Evolutionary conservation across 1,139 yeast genomes (phyloP).

Genomic region (Sugiyamaella novakii): DNA sequence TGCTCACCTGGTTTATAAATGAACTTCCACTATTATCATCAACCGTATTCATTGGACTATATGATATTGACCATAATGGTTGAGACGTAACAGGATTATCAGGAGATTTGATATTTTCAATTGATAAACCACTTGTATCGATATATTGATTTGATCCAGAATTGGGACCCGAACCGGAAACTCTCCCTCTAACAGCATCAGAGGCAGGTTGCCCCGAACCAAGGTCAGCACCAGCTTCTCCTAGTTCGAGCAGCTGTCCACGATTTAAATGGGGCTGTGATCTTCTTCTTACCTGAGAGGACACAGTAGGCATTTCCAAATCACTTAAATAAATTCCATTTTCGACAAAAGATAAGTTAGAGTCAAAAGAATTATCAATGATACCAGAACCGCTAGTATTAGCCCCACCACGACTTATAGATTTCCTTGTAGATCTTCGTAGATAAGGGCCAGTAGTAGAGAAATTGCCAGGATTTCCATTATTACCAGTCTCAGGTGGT

Average conservation of each 20-base stretch:
- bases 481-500: background rate
- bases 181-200: background rate
- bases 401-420: background rate
- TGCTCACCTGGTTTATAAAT: background rate
- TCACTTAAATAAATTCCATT: constrained; percentile 16
- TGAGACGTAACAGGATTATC: constrained; percentile 17
- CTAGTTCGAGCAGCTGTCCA: background rate
- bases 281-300: constrained; percentile 9
- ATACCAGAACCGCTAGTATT: background rate
- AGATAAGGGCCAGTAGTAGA: background rate
- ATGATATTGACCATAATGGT: constrained; percentile 19
- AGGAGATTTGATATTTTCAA: constrained; percentile 3
- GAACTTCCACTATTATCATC: constrained; percentile 1
- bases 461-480: constrained; percentile 1
- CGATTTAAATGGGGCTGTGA: constrained; percentile 5
- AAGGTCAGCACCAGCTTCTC: background rate
- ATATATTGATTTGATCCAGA: background rate
- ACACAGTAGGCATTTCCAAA: constrained; percentile 8
- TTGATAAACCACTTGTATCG: constrained; percentile 2
- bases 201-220: no score
- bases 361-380: constrained; percentile 7
- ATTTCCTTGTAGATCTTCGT: constrained; percentile 10
- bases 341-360: constrained; percentile 11
- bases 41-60: constrained; percentile 2
- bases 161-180: background rate